phyloP scores from a whole-genome alignment of 192 early-diverging fungal species.

The Diversispora eburnea region DNA sequence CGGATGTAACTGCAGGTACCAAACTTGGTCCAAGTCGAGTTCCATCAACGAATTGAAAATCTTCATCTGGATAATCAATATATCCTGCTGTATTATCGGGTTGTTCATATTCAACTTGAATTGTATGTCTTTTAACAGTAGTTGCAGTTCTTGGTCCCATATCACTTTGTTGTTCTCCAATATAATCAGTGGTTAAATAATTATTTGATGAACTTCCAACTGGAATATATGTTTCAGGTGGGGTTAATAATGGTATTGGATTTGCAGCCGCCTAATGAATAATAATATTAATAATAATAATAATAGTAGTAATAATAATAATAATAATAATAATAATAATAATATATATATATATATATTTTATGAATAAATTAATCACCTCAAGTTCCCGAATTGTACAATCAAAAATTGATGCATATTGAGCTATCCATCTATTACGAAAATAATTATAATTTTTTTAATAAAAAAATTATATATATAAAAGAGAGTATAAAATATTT shows the following conservation, averaged over 20 bases:
- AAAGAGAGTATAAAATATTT: too few species aligned
- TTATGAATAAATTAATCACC: slow-evolving; percentile 24
- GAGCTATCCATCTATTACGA: slow-evolving; percentile 47
- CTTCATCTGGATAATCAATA: slow-evolving; percentile 27
- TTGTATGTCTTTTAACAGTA: slow-evolving; percentile 53
- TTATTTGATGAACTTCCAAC: slow-evolving; percentile 7
- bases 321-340: too few species aligned
- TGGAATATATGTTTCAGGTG: slow-evolving; percentile 13
- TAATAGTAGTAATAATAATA: not conserved
- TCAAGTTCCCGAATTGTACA: slow-evolving; percentile 36
- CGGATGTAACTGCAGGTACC: not conserved
- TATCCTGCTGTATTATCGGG: slow-evolving; percentile 11
- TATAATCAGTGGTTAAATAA: slow-evolving; percentile 19
- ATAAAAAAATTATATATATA: not conserved
- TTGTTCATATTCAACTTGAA: slow-evolving; percentile 52
- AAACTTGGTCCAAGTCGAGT: slow-evolving; percentile 14
- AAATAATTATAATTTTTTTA: not conserved
- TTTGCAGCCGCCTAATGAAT: slow-evolving; percentile 19
- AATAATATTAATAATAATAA: not conserved
- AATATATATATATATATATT: too few species aligned
- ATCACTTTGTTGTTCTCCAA: not conserved
- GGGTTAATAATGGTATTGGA: not conserved
- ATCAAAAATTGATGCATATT: slow-evolving; percentile 48
- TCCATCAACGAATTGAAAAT: slow-evolving; percentile 28
- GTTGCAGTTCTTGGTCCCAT: not conserved